phyloP scores from a whole-genome alignment of 441 rosid genomes.

The Euphorbia schlechtendalii region DNA sequence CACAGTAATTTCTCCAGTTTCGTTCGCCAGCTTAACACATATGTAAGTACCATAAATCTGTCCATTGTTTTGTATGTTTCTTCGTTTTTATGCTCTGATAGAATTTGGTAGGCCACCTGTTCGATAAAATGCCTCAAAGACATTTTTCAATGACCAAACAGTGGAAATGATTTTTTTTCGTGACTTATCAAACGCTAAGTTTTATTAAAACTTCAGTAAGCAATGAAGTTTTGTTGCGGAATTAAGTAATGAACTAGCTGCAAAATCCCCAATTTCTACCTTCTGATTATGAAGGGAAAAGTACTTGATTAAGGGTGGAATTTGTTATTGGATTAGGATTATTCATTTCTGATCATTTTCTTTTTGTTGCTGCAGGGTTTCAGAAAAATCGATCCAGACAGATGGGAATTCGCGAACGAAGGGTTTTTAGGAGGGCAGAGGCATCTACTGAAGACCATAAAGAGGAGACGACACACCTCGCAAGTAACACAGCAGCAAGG shows the following conservation, averaged over 20 bases:
- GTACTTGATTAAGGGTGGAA: neutral
- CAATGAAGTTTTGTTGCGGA: neutral
- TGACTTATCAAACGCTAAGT: neutral
- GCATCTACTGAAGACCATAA: conserved; percentile 69
- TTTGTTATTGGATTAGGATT: neutral
- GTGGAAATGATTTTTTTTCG: neutral
- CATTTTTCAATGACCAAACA: neutral
- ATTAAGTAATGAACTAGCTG: neutral
- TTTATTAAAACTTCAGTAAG: too few relatives aligned
- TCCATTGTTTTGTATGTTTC: neutral
- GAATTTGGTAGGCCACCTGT: neutral
- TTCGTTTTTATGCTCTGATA: neutral
- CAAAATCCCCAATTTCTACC: neutral
- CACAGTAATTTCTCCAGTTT: conserved; percentile 39
- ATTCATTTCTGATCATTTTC: neutral
- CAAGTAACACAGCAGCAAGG: conserved; percentile 38
- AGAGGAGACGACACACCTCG: conserved; percentile 52
- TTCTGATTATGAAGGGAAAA: neutral
- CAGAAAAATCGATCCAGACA: conserved; percentile 77
- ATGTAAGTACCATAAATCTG: conserved; percentile 35
- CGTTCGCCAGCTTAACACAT: conserved; percentile 51
- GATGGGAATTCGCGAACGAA: too few relatives aligned
- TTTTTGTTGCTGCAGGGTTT: conserved; percentile 53
- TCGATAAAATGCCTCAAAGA: neutral
- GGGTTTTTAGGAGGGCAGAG: too few relatives aligned